Conservation (phyloP, 2,329 filamentous ascomycete species). For the Aspergillus fumigatus region DNA sequence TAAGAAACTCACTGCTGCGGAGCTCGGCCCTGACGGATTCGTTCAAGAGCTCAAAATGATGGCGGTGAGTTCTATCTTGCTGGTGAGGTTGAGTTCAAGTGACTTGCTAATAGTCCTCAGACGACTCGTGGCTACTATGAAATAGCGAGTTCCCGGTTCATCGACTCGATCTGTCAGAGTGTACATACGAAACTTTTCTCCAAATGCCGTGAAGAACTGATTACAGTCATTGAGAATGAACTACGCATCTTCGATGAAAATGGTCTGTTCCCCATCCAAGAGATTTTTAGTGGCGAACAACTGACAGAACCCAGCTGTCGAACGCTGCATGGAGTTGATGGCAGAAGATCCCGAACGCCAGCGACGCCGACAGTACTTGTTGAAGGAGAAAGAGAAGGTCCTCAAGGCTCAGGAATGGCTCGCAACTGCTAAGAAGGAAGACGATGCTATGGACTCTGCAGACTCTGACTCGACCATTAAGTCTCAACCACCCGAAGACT, state of each 20-base stretch:
- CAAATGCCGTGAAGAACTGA: conserved; percentile 31
- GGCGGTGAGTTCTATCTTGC: conserved; percentile 29
- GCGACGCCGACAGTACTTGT: conserved; percentile 24
- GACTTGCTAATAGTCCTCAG: conserved; percentile 17
- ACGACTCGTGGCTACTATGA: conserved; percentile 37
- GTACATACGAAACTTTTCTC: conserved; percentile 33
- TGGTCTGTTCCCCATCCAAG: conserved; percentile 19
- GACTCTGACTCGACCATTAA: conserved; percentile 7
- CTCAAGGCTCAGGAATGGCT: conserved; percentile 32
- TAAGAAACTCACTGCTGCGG: conserved; percentile 21
- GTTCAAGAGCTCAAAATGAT: conserved; percentile 38
- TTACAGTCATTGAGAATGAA: conserved; percentile 24
- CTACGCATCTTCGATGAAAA: conserved; percentile 28
- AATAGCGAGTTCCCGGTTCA: conserved; percentile 35
- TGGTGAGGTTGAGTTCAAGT: not conserved
- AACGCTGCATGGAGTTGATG: conserved; percentile 35
- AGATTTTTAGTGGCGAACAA: not conserved
- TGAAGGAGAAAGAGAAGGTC: conserved; percentile 32
- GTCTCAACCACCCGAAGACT: conserved; percentile 8
- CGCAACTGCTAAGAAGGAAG: conserved; percentile 11
- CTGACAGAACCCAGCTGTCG: conserved; percentile 21
- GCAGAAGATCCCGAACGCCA: conserved; percentile 34
- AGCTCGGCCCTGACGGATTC: conserved; percentile 32
- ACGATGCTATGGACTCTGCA: conserved; percentile 5
- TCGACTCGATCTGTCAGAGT: conserved; percentile 37